A percentile compares a stretch with the other conserved stretches of the same genome.
These are phyloP conservation scores for Dissophora globulifera DNA, from an alignment of 192 early-diverging fungal genomes.

Conservation along the genomic window DNA sequence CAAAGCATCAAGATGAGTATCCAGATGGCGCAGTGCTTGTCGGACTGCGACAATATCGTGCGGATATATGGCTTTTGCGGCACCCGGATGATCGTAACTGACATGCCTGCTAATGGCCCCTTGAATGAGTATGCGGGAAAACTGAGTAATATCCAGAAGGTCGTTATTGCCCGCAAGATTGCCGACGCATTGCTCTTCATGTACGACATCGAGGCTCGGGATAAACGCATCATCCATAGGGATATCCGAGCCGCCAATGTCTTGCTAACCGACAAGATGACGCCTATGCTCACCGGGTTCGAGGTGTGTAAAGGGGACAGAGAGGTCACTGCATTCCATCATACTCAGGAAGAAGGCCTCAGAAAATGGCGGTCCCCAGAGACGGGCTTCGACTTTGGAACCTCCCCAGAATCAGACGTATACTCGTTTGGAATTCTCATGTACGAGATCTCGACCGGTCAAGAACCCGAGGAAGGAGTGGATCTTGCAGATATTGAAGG, in stretches of 20 bases:
- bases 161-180: slow-evolving; percentile 14
- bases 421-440: slow-evolving; percentile 21
- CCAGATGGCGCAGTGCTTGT: slow-evolving; percentile 3
- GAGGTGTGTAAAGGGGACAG: slow-evolving; percentile 15
- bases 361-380: slow-evolving; percentile 14
- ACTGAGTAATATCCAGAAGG: slow-evolving; percentile 5
- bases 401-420: slow-evolving; percentile 7
- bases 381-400: slow-evolving; percentile 2
- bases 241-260: slow-evolving; percentile 25
- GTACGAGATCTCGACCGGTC: slow-evolving; percentile 19
- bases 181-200: slow-evolving; percentile 14
- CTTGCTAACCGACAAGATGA: slow-evolving; percentile 3
- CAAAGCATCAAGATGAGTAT: slow-evolving; percentile 1
- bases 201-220: slow-evolving; percentile 6
- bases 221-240: slow-evolving; percentile 5
- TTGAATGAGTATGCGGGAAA: slow-evolving; percentile 1
- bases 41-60: slow-evolving; percentile 12
- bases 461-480: neutral
- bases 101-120: slow-evolving; percentile 7
- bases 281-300: slow-evolving; percentile 18
- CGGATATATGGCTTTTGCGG: slow-evolving; percentile 15
- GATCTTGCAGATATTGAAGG: slow-evolving; percentile 5
- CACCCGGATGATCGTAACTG: slow-evolving; percentile 4
- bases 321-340: neutral
- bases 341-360: neutral